phyloP scores from a whole-genome alignment of 148 eudicot genomes.

The Persicaria maculosa region DNA sequence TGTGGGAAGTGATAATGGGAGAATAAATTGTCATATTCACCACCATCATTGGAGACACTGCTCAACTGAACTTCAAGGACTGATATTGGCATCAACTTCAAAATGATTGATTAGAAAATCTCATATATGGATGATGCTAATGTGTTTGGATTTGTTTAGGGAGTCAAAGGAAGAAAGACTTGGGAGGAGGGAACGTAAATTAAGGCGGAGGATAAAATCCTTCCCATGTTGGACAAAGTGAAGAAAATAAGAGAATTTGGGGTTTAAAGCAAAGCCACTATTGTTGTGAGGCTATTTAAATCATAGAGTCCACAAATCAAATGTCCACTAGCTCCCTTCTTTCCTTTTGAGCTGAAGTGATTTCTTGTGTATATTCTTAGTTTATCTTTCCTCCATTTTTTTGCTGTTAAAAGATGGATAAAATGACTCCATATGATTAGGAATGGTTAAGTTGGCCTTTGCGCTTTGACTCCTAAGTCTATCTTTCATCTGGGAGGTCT shows the following conservation, averaged over 20 bases:
- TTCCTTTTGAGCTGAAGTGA: not conserved
- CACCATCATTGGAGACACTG: not conserved
- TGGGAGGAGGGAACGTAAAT: not conserved
- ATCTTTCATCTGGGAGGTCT: no score
- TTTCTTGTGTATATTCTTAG: not conserved
- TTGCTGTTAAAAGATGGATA: not conserved
- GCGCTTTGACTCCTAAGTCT: no score
- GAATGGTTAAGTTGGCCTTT: no score
- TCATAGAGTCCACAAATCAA: not conserved
- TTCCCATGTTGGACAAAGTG: not conserved
- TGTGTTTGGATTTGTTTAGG: not conserved
- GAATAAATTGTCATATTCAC: not conserved
- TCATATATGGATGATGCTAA: not conserved
- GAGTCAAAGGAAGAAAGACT: no score
- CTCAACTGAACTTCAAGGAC: not conserved
- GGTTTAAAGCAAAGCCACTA: not conserved
- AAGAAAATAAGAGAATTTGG: not conserved
- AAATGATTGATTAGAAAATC: not conserved
- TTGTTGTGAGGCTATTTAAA: not conserved
- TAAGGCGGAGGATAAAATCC: not conserved
- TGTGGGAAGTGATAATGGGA: not conserved
- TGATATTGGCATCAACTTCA: not conserved
- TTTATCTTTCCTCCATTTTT: not conserved
- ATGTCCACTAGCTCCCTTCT: not conserved
- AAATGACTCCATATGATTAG: not conserved